phyloP scores from a whole-genome alignment of 306 rosid species.

The Lathyrus sativus region DNA sequence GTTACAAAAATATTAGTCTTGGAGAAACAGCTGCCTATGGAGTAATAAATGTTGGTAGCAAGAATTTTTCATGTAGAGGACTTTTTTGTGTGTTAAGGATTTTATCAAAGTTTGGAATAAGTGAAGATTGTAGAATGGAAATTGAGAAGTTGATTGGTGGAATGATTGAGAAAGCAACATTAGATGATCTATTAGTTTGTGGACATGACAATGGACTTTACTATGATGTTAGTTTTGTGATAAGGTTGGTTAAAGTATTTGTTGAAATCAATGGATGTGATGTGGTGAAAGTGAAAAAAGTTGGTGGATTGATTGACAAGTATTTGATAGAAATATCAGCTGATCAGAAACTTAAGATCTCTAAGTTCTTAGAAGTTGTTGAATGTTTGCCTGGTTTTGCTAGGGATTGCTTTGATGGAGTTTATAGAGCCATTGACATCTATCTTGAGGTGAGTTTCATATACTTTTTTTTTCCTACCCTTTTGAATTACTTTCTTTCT shows the following conservation, averaged over 20 bases:
- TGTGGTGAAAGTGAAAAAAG: constrained; percentile 59
- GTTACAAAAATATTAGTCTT: constrained; percentile 34
- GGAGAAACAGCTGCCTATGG: constrained; percentile 71
- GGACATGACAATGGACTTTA: constrained; percentile 53
- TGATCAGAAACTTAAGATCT: constrained; percentile 65
- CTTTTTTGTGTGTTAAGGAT: constrained; percentile 67
- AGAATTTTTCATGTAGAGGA: constrained; percentile 63
- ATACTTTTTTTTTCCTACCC: neutral
- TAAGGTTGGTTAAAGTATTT: constrained; percentile 60
- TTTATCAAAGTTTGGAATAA: constrained; percentile 57
- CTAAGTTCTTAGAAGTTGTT: constrained; percentile 70
- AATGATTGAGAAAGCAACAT: constrained; percentile 58
- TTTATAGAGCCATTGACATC: constrained; percentile 78
- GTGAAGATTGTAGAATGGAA: constrained; percentile 49
- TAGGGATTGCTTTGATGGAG: constrained; percentile 65
- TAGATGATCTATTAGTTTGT: constrained; percentile 71
- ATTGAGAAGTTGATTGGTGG: constrained; percentile 77
- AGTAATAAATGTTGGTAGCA: constrained; percentile 50
- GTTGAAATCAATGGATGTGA: constrained; percentile 38
- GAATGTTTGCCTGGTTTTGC: constrained; percentile 74
- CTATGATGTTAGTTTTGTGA: constrained; percentile 70
- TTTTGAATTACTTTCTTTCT: constrained; percentile 11
- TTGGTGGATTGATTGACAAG: constrained; percentile 62
- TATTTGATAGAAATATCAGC: constrained; percentile 76
- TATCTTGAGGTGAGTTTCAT: constrained; percentile 64